Conservation (phyloP, 495 filamentous ascomycete genomes). For the Penicillium diatomitis region DNA sequence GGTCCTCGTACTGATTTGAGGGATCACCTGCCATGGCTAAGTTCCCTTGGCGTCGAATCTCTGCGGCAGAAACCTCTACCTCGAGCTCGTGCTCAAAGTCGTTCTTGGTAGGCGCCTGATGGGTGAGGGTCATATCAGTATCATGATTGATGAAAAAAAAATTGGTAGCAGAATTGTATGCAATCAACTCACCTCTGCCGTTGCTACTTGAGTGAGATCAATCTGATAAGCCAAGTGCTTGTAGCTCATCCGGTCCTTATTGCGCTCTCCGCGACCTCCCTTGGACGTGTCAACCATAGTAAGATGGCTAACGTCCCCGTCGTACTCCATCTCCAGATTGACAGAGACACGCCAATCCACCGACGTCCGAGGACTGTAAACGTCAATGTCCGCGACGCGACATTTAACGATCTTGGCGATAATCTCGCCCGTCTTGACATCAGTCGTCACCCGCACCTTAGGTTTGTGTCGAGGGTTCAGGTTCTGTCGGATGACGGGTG, state of each 20-base stretch:
- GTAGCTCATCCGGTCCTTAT: slow-evolving; percentile 86
- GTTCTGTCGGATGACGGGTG: slow-evolving; percentile 44
- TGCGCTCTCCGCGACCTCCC: slow-evolving; percentile 47
- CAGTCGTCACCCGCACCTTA: slow-evolving; percentile 68
- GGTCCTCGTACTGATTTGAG: slow-evolving; percentile 55
- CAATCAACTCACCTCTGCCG: slow-evolving; percentile 43
- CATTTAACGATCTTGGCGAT: slow-evolving; percentile 83
- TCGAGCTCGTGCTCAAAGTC: slow-evolving; percentile 84
- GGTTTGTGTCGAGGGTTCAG: slow-evolving; percentile 50
- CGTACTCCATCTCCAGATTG: slow-evolving; percentile 80
- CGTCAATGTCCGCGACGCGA: slow-evolving; percentile 71
- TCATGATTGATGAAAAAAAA: slow-evolving; percentile 3
- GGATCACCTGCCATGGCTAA: slow-evolving; percentile 46
- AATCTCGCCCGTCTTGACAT: slow-evolving; percentile 61
- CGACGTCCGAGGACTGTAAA: slow-evolving; percentile 59
- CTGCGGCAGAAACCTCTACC: slow-evolving; percentile 63
- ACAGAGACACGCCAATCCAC: slow-evolving; percentile 86
- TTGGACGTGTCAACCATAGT: slow-evolving; percentile 22
- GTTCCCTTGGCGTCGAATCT: slow-evolving; percentile 60
- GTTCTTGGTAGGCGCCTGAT: slow-evolving; percentile 32
- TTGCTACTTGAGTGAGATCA: slow-evolving; percentile 81
- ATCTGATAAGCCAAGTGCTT: slow-evolving; percentile 74
- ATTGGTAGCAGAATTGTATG: neutral
- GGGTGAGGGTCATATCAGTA: slow-evolving; percentile 8
- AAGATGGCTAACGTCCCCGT: slow-evolving; percentile 54